Percentiles rank a stretch among this genome's conserved stretches.
phyloP scores from a whole-genome alignment of 768 basidiomycete species.

The Termitomyces sp. region DNA sequence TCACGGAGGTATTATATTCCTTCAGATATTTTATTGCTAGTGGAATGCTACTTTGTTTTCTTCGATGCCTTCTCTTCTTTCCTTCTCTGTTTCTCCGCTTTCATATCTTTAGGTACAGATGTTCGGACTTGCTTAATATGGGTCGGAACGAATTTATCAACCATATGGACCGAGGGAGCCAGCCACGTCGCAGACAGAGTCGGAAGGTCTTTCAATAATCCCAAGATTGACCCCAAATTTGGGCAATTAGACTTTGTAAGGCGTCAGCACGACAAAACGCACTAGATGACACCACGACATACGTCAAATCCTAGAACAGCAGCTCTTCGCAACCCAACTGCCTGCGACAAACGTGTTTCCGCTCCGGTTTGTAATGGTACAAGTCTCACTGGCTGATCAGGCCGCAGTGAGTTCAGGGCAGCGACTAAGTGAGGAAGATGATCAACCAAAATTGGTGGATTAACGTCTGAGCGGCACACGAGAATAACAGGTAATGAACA shows the following conservation, averaged over 20 bases:
- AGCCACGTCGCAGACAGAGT: constrained; percentile 64
- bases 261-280: constrained; percentile 12
- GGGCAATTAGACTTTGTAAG: constrained; percentile 34
- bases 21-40: background rate
- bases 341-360: constrained; percentile 52
- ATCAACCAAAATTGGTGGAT: constrained; percentile 64
- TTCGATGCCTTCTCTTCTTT: constrained; percentile 30
- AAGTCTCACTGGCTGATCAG: constrained; percentile 40
- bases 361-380: constrained; percentile 65
- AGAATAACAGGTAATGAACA: constrained; percentile 43
- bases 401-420: constrained; percentile 54
- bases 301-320: constrained; percentile 69
- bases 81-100: constrained; percentile 55
- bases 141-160: constrained; percentile 49
- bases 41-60: background rate
- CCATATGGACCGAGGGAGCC: constrained; percentile 19
- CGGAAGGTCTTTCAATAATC: constrained; percentile 46
- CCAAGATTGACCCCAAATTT: constrained; percentile 25
- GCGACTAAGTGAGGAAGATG: constrained; percentile 79
- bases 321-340: constrained; percentile 60
- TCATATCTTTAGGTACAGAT: constrained; percentile 76
- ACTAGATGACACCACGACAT: constrained; percentile 18
- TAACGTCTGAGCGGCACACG: constrained; percentile 70
- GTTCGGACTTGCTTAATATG: constrained; percentile 81
- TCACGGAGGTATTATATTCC: background rate